These are phyloP conservation scores for Heterobasidion annosum DNA, from an alignment of 1,284 basidiomycete genomes.

Conservation along the genomic window DNA sequence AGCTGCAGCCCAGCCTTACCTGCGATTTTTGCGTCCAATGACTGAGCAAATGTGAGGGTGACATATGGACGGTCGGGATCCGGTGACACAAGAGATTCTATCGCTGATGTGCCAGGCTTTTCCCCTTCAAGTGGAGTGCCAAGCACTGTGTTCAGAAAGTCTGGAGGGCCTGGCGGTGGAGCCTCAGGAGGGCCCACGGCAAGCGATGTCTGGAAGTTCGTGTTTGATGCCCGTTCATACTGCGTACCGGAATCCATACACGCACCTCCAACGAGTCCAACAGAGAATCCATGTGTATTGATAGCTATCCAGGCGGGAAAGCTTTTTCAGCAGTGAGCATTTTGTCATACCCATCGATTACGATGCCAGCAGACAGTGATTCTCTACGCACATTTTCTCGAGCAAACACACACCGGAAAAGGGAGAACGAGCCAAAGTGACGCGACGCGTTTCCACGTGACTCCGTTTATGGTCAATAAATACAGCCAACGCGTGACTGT, in stretches of 20 bases:
- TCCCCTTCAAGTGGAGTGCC: constrained; percentile 5
- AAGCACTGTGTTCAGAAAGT: constrained; percentile 19
- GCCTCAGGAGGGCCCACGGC: neutral
- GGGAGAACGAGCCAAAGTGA: neutral
- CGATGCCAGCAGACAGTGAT: neutral
- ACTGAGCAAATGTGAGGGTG: constrained; percentile 94
- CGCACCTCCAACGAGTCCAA: neutral
- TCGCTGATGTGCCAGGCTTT: constrained; percentile 8
- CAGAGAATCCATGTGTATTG: neutral
- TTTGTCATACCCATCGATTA: too few relatives aligned
- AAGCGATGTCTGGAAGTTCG: neutral
- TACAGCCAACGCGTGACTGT: constrained; percentile 2
- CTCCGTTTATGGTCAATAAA: constrained; percentile 7
- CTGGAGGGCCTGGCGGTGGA: constrained; percentile 14
- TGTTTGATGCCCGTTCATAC: neutral
- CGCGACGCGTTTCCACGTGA: constrained; percentile 12
- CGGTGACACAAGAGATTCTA: constrained; percentile 9
- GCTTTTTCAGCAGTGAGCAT: too few relatives aligned
- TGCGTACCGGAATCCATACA: neutral
- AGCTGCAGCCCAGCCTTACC: constrained; percentile 70
- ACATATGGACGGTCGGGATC: constrained; percentile 38
- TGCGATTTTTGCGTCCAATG: constrained; percentile 89
- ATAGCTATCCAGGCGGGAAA: neutral
- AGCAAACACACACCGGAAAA: neutral
- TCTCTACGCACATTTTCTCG: neutral